These are phyloP conservation scores for Aspergillus clavatus DNA, from an alignment of 2,329 filamentous ascomycete species.

Conservation along the genomic window DNA sequence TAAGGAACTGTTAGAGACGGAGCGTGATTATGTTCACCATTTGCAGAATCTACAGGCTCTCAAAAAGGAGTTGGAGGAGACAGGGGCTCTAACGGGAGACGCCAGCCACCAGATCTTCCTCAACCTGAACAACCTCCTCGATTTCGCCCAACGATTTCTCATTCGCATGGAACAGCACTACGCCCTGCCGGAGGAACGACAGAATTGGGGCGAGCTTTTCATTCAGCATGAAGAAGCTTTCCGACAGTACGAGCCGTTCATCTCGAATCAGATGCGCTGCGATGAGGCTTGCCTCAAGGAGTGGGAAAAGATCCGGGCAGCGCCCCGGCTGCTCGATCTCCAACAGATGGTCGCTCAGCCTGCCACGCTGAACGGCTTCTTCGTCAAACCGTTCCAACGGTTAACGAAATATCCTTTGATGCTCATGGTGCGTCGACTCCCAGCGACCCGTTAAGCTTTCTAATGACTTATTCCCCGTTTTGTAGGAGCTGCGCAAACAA, in stretches of 20 bases:
- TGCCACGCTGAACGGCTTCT: slow-evolving; percentile 82
- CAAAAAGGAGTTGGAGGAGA: slow-evolving; percentile 84
- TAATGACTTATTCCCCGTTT: slow-evolving; percentile 5
- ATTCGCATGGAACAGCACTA: slow-evolving; percentile 96
- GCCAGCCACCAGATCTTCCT: slow-evolving; percentile 91
- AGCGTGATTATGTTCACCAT: slow-evolving; percentile 97
- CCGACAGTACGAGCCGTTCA: slow-evolving; percentile 92
- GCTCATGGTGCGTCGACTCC: slow-evolving; percentile 58
- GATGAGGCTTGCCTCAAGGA: slow-evolving; percentile 77
- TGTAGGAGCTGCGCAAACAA: slow-evolving; percentile 79
- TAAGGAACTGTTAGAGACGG: slow-evolving; percentile 85
- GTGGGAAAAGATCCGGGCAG: slow-evolving; percentile 78
- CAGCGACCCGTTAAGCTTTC: background rate
- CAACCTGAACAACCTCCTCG: slow-evolving; percentile 89
- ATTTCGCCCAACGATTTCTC: slow-evolving; percentile 91
- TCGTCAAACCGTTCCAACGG: slow-evolving; percentile 94
- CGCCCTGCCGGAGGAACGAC: slow-evolving; percentile 66
- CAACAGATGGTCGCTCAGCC: slow-evolving; percentile 77
- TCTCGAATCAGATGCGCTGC: slow-evolving; percentile 90
- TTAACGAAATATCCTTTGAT: slow-evolving; percentile 91
- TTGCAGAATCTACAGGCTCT: slow-evolving; percentile 88
- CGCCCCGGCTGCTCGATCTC: slow-evolving; percentile 60
- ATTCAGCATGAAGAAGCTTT: slow-evolving; percentile 79
- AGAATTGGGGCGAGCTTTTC: slow-evolving; percentile 96
- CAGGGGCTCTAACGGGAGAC: slow-evolving; percentile 81